Conservation (phyloP, 1,284 basidiomycete genomes). For the Leccinum pachyderme region DNA sequence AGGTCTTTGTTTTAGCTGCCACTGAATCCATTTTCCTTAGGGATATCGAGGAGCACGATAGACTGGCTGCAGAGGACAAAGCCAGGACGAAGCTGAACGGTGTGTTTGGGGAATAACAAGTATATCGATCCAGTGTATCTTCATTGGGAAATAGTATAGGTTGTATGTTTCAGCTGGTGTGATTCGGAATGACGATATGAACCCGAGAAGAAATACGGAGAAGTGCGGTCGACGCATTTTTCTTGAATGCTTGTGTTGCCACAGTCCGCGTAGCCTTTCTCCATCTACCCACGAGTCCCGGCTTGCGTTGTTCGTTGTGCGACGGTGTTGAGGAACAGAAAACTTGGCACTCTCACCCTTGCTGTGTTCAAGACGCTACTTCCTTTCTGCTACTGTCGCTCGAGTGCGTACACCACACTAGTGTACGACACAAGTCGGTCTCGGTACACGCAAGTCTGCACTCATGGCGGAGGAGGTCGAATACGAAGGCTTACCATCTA, state of each 20-base stretch:
- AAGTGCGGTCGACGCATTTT: slow-evolving; percentile 3
- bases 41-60: slow-evolving; percentile 78
- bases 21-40: slow-evolving; percentile 36
- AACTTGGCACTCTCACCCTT: slow-evolving; percentile 5
- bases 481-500: slow-evolving; percentile 75
- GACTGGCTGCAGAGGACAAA: slow-evolving; percentile 47
- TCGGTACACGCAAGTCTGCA: slow-evolving; percentile 8
- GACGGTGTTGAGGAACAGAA: slow-evolving; percentile 9
- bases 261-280: not conserved
- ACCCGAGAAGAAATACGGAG: not conserved
- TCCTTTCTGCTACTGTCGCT: slow-evolving; percentile 2
- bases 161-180: not conserved
- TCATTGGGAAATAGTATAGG: slow-evolving; percentile 1
- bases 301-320: slow-evolving; percentile 3
- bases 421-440: slow-evolving; percentile 4
- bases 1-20: slow-evolving; percentile 7
- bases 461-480: slow-evolving; percentile 64
- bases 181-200: not conserved
- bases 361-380: slow-evolving; percentile 1
- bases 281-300: not conserved
- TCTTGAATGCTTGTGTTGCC: slow-evolving; percentile 3
- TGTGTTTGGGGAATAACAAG: not conserved
- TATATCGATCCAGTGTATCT: not conserved
- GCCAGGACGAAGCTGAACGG: slow-evolving; percentile 4
- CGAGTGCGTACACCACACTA: slow-evolving; percentile 4